Conservation (phyloP, 768 basidiomycete species). For the Mycena galericulata region DNA sequence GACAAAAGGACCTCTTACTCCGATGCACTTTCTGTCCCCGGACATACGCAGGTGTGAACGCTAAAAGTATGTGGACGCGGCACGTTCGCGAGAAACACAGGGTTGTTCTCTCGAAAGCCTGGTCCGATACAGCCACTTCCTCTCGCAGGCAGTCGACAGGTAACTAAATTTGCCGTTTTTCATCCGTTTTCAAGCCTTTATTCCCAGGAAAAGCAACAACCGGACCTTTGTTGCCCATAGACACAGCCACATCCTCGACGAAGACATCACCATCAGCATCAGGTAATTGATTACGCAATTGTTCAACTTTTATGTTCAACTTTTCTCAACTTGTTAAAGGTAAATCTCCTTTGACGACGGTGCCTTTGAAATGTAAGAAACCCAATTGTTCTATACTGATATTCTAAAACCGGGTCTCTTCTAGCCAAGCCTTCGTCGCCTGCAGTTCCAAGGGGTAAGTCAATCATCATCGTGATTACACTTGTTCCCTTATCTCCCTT, state of each 20-base stretch:
- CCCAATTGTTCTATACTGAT: not conserved
- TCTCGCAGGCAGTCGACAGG: conserved; percentile 23
- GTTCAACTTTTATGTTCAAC: not conserved
- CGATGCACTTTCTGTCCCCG: conserved; percentile 70
- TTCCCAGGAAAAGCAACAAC: conserved; percentile 16
- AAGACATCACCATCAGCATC: conserved; percentile 15
- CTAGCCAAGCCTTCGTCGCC: conserved; percentile 9
- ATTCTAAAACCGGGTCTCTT: not conserved
- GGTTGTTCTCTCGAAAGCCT: conserved; percentile 66
- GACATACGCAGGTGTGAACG: conserved; percentile 68
- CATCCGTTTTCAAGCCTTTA: not conserved
- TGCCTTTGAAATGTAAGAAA: conserved; percentile 6
- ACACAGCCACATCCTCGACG: conserved; percentile 20
- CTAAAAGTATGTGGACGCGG: conserved; percentile 72
- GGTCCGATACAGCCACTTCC: conserved; percentile 34
- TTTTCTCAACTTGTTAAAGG: conserved; percentile 16
- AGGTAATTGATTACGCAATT: conserved; percentile 13
- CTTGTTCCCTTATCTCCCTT: not conserved
- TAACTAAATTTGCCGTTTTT: not conserved
- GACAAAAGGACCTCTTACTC: conserved; percentile 43
- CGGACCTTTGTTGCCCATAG: not conserved
- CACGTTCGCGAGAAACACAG: conserved; percentile 73
- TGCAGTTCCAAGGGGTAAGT: conserved; percentile 16
- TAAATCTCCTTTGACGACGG: conserved; percentile 13
- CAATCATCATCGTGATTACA: not conserved